phyloP scores from a whole-genome alignment of 208 protist genomes.

The Leishmania lainsoni region DNA sequence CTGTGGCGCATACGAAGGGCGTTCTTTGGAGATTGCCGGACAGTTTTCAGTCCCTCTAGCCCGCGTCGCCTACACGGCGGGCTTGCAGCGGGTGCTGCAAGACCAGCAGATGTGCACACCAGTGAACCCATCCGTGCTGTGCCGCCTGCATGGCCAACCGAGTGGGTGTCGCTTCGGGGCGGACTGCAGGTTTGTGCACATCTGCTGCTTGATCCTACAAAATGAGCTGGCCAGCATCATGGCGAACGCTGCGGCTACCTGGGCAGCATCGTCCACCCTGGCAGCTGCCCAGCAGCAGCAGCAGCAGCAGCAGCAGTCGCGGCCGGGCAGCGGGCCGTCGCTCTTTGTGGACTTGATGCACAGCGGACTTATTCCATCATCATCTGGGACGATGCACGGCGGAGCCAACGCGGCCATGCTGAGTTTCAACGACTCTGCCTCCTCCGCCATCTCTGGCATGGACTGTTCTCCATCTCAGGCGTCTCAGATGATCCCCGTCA shows the following conservation, averaged over 20 bases:
- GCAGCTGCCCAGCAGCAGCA: slow-evolving; percentile 1
- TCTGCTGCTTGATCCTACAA: slow-evolving; percentile 63
- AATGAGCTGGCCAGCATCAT: slow-evolving; percentile 36
- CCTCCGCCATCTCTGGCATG: not conserved
- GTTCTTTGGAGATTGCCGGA: slow-evolving; percentile 28
- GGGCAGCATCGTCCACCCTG: not conserved
- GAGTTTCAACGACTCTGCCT: slow-evolving; percentile 1
- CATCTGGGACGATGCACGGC: slow-evolving; percentile 3
- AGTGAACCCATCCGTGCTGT: slow-evolving; percentile 37
- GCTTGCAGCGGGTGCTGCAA: slow-evolving; percentile 52
- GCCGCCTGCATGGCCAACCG: slow-evolving; percentile 63
- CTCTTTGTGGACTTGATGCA: not conserved
- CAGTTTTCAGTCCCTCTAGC: slow-evolving; percentile 46
- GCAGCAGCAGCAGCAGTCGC: slow-evolving; percentile 1
- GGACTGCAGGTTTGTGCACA: slow-evolving; percentile 84
- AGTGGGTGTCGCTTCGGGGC: slow-evolving; percentile 75
- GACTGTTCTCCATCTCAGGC: not conserved
- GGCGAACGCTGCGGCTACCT: slow-evolving; percentile 9
- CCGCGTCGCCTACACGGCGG: slow-evolving; percentile 64
- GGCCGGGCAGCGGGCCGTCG: not conserved
- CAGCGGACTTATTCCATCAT: not conserved
- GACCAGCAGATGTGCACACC: slow-evolving; percentile 22
- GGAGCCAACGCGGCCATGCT: not conserved
- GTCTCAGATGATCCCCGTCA: not conserved
- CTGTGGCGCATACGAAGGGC: slow-evolving; percentile 19